Base-by-base conservation (phyloP, 805 yeast genomes). In the Myxozyma kluyveri region DNA sequence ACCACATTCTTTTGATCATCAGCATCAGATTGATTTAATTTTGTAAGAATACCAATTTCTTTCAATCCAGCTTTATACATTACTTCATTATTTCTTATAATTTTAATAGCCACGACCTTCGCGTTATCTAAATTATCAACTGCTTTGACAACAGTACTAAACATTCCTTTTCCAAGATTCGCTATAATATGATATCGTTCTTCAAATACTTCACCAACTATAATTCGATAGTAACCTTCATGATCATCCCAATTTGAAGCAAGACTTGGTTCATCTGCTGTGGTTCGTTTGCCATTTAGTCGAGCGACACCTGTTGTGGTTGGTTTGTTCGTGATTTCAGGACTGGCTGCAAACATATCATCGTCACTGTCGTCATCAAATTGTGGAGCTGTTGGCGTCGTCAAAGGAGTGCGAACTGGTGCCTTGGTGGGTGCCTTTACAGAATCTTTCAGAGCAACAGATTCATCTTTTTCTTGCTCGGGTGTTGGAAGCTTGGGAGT, bases 41-140 rank as follows among this genome's bases (percentile, higher is more conserved):
- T 83, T 66, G 82, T 75, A 81, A 86, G 83, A 37, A 89, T 81
- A 12, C 83, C 77, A 10, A 87, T 87, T 67, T 89, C 97, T 63
- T 88, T 87, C 54, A 83, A 70, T 2, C 87, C 95, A 21, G 88
- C 82, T 48, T 76, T 73, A 41, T 70, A 45, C 62, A 84, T 84
- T 72, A 86, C 73, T 60, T 82, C 83, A 54, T 77, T 76, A 67
- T 87, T 88, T 54, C 84, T 78, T 55, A 89, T 84, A 27, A 79
- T 73, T 61, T 79, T 79, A 33, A 79, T 69, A 1, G 83, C 84
- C 21, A 79, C 79, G 1, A 45, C 29, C 10, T 55, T 35, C 9
- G 12, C 33, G 32, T 61, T 47, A 14, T 49, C 36, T 33, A 33
- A 27, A 9, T 32, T 41, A 40, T 67, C 71, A 19, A 24, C 19